Evolutionary conservation across 257 asterid genomes (phyloP).

Genomic region (Fraxinus quadrangulata): DNA sequence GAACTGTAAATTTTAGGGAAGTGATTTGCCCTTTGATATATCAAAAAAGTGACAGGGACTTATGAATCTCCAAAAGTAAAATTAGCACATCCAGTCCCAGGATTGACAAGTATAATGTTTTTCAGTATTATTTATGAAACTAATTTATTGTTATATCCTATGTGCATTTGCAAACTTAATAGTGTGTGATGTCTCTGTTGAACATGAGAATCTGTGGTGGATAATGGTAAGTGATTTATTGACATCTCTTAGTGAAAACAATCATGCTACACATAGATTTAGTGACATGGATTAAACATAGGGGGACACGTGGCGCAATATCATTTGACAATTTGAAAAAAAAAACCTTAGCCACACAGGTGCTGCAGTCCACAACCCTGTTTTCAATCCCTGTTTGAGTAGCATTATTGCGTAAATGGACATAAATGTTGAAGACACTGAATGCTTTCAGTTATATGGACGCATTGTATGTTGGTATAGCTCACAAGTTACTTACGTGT

Average conservation of each 20-base stretch:
- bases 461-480: background rate
- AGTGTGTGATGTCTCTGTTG: background rate
- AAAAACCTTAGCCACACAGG: no score
- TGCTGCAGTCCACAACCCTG: no score
- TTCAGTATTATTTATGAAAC: conserved; percentile 6
- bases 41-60: background rate
- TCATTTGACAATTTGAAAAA: no score
- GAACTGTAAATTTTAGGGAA: background rate
- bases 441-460: conserved; percentile 23
- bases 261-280: no score
- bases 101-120: conserved; percentile 16
- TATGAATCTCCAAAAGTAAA: conserved; percentile 5
- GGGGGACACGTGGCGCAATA: no score
- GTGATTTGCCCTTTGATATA: background rate
- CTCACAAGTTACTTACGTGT: conserved; percentile 35
- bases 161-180: conserved; percentile 5
- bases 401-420: background rate
- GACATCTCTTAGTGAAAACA: background rate
- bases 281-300: no score
- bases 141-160: conserved; percentile 1
- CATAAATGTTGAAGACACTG: background rate
- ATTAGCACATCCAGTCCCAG: conserved; percentile 17
- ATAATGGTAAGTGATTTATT: background rate
- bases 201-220: background rate
- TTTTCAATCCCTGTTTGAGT: no score